A percentile compares a stretch with the other conserved stretches of the same genome.
These are phyloP conservation scores for Yamadazyma kitorensis DNA, from an alignment of 805 yeast genomes.

Conservation along the genomic window DNA sequence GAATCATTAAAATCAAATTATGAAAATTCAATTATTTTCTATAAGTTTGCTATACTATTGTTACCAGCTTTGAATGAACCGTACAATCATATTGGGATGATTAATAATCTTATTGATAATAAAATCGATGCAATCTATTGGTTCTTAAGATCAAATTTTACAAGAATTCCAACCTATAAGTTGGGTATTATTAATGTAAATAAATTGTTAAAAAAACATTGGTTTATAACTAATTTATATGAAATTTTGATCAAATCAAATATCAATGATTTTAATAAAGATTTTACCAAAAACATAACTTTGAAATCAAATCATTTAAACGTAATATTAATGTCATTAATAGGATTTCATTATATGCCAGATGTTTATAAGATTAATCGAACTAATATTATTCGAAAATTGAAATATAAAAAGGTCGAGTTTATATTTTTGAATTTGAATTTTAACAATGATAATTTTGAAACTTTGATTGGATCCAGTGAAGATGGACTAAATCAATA, in stretches of 20 bases:
- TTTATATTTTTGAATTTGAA: slow-evolving; percentile 20
- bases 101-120: slow-evolving; percentile 39
- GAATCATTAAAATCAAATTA: slow-evolving; percentile 29
- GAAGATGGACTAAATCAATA: slow-evolving; percentile 15
- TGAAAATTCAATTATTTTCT: slow-evolving; percentile 28
- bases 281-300: slow-evolving; percentile 8
- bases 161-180: slow-evolving; percentile 46
- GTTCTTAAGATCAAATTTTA: slow-evolving; percentile 53
- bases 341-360: slow-evolving; percentile 45
- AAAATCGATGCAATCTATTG: slow-evolving; percentile 49
- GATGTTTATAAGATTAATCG: slow-evolving; percentile 21
- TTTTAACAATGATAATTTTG: slow-evolving; percentile 10
- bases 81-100: slow-evolving; percentile 56
- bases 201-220: slow-evolving; percentile 32
- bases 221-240: slow-evolving; percentile 26
- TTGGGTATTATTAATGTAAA: slow-evolving; percentile 49
- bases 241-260: slow-evolving; percentile 15
- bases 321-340: slow-evolving; percentile 30
- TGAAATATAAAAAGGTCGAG: slow-evolving; percentile 23
- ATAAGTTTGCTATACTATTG: slow-evolving; percentile 52
- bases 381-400: slow-evolving; percentile 17
- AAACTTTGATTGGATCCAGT: slow-evolving; percentile 9
- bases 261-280: slow-evolving; percentile 5
- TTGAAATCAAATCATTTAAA: slow-evolving; percentile 17
- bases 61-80: slow-evolving; percentile 71